phyloP scores from a whole-genome alignment of 768 basidiomycete genomes.

The Boletus tylopilopsis region DNA sequence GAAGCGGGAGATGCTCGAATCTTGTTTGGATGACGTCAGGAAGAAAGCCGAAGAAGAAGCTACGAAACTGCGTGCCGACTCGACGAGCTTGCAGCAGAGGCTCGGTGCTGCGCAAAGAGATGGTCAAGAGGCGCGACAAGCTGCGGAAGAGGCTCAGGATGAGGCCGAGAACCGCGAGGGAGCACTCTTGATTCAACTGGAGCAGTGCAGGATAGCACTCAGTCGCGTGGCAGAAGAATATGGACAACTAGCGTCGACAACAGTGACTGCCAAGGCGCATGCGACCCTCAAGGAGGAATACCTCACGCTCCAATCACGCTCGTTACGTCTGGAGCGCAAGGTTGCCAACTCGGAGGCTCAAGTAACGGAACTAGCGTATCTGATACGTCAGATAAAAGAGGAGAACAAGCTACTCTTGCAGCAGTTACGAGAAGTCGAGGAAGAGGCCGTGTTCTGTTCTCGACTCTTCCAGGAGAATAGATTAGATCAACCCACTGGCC shows the following conservation, averaged over 20 bases:
- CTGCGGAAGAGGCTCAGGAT: conserved; percentile 31
- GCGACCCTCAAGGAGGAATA: conserved; percentile 40
- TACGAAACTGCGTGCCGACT: conserved; percentile 30
- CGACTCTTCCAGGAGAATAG: conserved; percentile 8
- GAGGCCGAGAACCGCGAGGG: conserved; percentile 39
- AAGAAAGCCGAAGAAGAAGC: conserved; percentile 41
- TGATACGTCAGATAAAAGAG: conserved; percentile 56
- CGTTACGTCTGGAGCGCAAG: conserved; percentile 60
- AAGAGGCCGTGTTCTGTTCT: conserved; percentile 16
- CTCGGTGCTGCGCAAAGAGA: conserved; percentile 38
- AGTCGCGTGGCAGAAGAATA: conserved; percentile 51
- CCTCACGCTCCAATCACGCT: conserved; percentile 37
- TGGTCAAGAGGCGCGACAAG: conserved; percentile 31
- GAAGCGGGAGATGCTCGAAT: conserved; percentile 46
- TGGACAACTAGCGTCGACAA: conserved; percentile 43
- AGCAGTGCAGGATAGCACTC: conserved; percentile 45
- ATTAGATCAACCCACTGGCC: neutral
- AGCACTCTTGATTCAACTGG: conserved; percentile 47
- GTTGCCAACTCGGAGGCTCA: conserved; percentile 66
- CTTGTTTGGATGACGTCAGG: conserved; percentile 39
- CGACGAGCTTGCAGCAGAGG: conserved; percentile 34
- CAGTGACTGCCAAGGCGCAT: conserved; percentile 37
- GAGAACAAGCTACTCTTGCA: conserved; percentile 43
- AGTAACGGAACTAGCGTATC: conserved; percentile 57
- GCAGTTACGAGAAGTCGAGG: conserved; percentile 16